These are phyloP conservation scores for Patellifolia procumbens DNA, from an alignment of 179 eudicot genomes.

Conservation along the genomic window DNA sequence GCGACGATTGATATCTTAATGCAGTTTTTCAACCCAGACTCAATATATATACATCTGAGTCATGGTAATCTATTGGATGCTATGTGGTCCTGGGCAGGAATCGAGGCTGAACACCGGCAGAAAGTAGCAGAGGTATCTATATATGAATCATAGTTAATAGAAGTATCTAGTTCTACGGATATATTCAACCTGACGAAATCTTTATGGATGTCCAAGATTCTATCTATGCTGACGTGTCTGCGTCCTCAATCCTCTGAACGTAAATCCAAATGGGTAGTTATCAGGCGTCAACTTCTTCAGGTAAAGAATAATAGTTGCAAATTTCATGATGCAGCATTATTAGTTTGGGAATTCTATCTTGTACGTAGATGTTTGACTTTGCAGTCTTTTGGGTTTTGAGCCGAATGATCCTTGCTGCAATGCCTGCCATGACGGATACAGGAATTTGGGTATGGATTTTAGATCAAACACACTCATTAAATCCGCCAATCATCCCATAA, in stretches of 20 bases:
- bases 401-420: background rate
- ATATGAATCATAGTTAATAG: background rate
- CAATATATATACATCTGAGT: conserved; percentile 85
- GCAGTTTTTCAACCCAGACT: conserved; percentile 66
- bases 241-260: conserved; percentile 89
- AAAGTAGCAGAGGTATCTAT: conserved; percentile 85
- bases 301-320: conserved; percentile 31
- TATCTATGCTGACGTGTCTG: conserved; percentile 76
- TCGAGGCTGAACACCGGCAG: conserved; percentile 64
- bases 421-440: background rate
- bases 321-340: background rate
- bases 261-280: conserved; percentile 87
- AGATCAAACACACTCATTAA: too few relatives aligned
- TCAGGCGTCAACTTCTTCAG: conserved; percentile 95
- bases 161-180: background rate
- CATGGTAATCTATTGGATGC: conserved; percentile 86
- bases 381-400: background rate
- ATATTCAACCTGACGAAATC: conserved; percentile 18
- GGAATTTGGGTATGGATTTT: too few relatives aligned
- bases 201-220: conserved; percentile 47
- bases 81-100: conserved; percentile 96
- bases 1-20: conserved; percentile 69
- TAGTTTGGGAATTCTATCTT: too few relatives aligned
- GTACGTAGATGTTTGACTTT: background rate
- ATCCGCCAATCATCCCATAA: too few relatives aligned